Percentiles rank a stretch among this genome's conserved stretches.
Conservation (phyloP, 164 flowering plant genomes). For the Kingdonia uniflora region DNA sequence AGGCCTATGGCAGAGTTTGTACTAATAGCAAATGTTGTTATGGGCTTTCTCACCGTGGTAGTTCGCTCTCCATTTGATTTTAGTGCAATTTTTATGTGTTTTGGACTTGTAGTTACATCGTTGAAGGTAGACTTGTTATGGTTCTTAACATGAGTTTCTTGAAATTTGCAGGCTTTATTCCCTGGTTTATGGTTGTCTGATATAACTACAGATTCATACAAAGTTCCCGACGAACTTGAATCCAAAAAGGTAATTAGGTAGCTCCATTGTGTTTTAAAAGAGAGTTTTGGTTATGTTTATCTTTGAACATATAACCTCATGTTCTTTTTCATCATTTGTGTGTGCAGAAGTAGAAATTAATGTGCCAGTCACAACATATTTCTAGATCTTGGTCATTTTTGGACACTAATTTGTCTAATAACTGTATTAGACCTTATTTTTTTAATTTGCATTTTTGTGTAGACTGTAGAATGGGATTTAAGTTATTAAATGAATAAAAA, state of each 20-base stretch:
- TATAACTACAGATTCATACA: slow-evolving; percentile 32
- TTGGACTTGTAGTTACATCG: too few species aligned
- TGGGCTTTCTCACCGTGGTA: too few species aligned
- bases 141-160: background rate
- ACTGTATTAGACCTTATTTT: too few species aligned
- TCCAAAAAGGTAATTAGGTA: slow-evolving; percentile 23
- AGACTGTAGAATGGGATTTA: too few species aligned
- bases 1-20: too few species aligned
- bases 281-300: background rate
- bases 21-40: too few species aligned
- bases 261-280: background rate
- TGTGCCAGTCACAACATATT: background rate
- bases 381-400: slow-evolving; percentile 2
- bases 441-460: too few species aligned
- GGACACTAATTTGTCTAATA: background rate
- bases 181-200: slow-evolving; percentile 58
- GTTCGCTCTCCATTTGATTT: too few species aligned
- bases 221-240: slow-evolving; percentile 33
- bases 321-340: background rate
- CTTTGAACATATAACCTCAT: background rate
- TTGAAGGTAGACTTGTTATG: too few species aligned
- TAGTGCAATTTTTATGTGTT: too few species aligned
- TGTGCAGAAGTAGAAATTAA: slow-evolving; percentile 16
- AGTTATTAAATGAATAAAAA: too few species aligned
- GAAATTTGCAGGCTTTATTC: slow-evolving; percentile 26